phyloP scores from a whole-genome alignment of 2,329 filamentous ascomycete species.

The Fusarium lyarnte region DNA sequence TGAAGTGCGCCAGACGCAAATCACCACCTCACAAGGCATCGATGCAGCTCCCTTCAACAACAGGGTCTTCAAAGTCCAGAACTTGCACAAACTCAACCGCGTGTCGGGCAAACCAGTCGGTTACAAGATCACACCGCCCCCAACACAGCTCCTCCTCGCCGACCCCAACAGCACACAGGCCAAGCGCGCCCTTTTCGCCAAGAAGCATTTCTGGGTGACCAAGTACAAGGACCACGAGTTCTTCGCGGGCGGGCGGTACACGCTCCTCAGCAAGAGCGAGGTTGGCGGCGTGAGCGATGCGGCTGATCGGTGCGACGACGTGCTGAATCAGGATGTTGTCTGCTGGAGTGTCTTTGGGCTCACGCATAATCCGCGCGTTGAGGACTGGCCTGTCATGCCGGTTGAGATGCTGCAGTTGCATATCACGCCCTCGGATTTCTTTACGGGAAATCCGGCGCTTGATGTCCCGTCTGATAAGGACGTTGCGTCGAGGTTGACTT shows the following conservation, averaged over 20 bases:
- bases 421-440: constrained; percentile 9
- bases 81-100: constrained; percentile 53
- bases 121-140: constrained; percentile 57
- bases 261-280: constrained; percentile 36
- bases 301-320: constrained; percentile 6
- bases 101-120: constrained; percentile 57
- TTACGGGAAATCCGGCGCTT: constrained; percentile 3
- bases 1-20: constrained; percentile 55
- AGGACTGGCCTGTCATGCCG: constrained; percentile 16
- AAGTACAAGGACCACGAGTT: constrained; percentile 57
- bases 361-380: constrained; percentile 2
- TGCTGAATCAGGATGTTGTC: constrained; percentile 15
- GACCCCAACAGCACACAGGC: constrained; percentile 53
- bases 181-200: constrained; percentile 53
- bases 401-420: constrained; percentile 20
- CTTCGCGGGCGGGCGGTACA: constrained; percentile 56
- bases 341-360: constrained; percentile 15
- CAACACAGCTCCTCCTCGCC: constrained; percentile 53
- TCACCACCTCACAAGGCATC: constrained; percentile 57
- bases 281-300: constrained; percentile 6
- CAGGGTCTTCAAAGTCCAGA: constrained; percentile 61
- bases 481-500: constrained; percentile 5
- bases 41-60: constrained; percentile 61
- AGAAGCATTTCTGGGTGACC: constrained; percentile 59
- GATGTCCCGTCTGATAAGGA: constrained; percentile 13